phyloP scores from a whole-genome alignment of 345 rosid genomes.

The Euphorbia lathyris region DNA sequence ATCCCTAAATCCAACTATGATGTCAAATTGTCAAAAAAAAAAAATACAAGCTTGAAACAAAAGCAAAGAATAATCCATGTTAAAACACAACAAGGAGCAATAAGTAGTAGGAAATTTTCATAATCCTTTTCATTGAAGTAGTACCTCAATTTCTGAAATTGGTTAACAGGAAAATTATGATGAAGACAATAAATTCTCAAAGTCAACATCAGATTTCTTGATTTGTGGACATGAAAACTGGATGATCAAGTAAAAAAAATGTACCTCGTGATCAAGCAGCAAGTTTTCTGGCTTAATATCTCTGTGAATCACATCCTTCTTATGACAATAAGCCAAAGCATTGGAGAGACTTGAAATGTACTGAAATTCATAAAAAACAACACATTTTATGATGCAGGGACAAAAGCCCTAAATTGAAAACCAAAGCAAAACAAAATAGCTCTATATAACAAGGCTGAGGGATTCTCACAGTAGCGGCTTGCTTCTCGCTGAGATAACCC shows the following conservation, averaged over 20 bases:
- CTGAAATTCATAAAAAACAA: slow-evolving; percentile 31
- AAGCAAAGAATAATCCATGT: not conserved
- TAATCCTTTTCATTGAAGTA: not conserved
- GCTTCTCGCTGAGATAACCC: slow-evolving; percentile 56
- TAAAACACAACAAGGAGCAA: not conserved
- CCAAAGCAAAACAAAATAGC: not conserved
- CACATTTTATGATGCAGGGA: too few species aligned
- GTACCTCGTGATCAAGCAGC: slow-evolving; percentile 94
- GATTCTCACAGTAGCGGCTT: slow-evolving; percentile 74
- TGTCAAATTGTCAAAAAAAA: not conserved
- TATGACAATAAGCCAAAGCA: slow-evolving; percentile 88
- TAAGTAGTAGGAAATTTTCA: not conserved
- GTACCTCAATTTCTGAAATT: not conserved
- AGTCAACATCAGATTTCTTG: not conserved
- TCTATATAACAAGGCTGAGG: not conserved
- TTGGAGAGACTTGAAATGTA: slow-evolving; percentile 83
- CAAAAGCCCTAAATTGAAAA: not conserved
- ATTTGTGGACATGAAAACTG: not conserved
- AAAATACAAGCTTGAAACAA: not conserved
- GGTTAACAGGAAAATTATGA: not conserved
- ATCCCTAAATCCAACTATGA: not conserved
- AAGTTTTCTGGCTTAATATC: slow-evolving; percentile 97
- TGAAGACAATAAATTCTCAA: not conserved
- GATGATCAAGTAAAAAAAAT: not conserved
- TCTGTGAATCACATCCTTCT: slow-evolving; percentile 90